A percentile compares a stretch with the other conserved stretches of the same genome.
Conservation (phyloP, 2,329 filamentous ascomycete species). For the Trichoderma pleuroti region DNA sequence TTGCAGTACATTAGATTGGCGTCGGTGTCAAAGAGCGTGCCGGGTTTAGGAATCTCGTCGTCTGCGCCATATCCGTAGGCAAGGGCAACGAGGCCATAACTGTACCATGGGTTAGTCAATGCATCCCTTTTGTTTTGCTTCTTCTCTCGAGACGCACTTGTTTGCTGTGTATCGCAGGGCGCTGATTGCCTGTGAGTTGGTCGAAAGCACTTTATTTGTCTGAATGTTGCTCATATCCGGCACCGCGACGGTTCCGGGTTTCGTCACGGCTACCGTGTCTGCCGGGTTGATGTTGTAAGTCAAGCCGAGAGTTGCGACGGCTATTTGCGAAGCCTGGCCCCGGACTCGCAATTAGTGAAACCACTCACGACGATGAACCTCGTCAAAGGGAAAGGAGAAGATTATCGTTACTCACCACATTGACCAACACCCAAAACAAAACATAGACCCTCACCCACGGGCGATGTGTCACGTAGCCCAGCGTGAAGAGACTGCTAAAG, state of each 20-base stretch:
- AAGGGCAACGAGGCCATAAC: constrained; percentile 39
- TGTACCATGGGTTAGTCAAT: constrained; percentile 19
- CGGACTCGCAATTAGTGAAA: neutral
- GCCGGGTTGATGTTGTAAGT: constrained; percentile 42
- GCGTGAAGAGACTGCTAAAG: constrained; percentile 24
- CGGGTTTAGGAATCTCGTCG: constrained; percentile 27
- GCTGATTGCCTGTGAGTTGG: constrained; percentile 23
- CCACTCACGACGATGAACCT: neutral
- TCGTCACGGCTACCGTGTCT: constrained; percentile 32
- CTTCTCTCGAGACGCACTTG: constrained; percentile 26
- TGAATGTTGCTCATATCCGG: constrained; percentile 37
- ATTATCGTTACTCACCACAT: constrained; percentile 21
- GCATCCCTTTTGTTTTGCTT: neutral
- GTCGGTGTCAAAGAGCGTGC: constrained; percentile 31
- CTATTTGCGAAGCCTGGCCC: constrained; percentile 40
- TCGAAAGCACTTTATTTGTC: constrained; percentile 30
- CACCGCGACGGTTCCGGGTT: constrained; percentile 34
- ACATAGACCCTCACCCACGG: constrained; percentile 24
- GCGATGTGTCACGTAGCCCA: constrained; percentile 23
- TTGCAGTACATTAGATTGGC: constrained; percentile 34
- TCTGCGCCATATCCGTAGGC: constrained; percentile 26
- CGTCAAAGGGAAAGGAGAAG: neutral
- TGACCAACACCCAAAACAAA: constrained; percentile 24
- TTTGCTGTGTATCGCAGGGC: constrained; percentile 44
- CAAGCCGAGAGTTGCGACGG: constrained; percentile 41